These are phyloP conservation scores for Licmophora abbreviata DNA, from an alignment of 108 stramenopile genomes.

Conservation along the genomic window DNA sequence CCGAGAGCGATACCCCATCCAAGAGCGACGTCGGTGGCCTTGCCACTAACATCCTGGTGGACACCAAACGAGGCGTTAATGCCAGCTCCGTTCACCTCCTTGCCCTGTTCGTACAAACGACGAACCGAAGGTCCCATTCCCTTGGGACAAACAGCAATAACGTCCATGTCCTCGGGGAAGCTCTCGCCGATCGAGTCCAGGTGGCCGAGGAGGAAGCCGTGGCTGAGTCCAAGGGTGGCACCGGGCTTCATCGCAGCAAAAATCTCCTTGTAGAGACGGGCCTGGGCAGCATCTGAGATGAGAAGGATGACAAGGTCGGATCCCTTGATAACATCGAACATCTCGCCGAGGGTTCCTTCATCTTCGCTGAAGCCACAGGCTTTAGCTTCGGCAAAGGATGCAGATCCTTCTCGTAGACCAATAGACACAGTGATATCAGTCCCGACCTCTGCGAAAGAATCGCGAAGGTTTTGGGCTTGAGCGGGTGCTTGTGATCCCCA, in stretches of 20 bases:
- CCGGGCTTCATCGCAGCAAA: conserved; percentile 97
- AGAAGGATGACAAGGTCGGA: conserved; percentile 94
- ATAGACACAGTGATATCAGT: conserved; percentile 86
- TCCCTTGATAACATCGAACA: conserved; percentile 90
- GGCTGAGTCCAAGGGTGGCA: conserved; percentile 90
- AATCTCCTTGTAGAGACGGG: conserved; percentile 91
- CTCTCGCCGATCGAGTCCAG: conserved; percentile 89
- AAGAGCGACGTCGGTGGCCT: conserved; percentile 93
- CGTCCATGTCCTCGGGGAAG: conserved; percentile 96
- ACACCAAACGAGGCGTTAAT: conserved; percentile 97
- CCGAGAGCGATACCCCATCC: conserved; percentile 96
- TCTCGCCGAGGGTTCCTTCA: conserved; percentile 92
- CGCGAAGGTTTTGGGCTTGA: conserved; percentile 93
- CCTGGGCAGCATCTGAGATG: conserved; percentile 95
- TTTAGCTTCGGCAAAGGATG: conserved; percentile 82
- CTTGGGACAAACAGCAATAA: conserved; percentile 98
- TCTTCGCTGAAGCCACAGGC: conserved; percentile 88
- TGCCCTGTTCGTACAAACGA: conserved; percentile 97
- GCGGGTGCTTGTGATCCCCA: conserved; percentile 99
- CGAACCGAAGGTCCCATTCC: conserved; percentile 98
- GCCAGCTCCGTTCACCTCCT: conserved; percentile 96
- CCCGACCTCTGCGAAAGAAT: conserved; percentile 78
- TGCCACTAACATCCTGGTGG: conserved; percentile 91
- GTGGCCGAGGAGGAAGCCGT: conserved; percentile 96
- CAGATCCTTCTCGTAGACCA: conserved; percentile 91